A percentile compares a stretch with the other conserved stretches of the same genome.
These are phyloP conservation scores for Backusella mclennaniae DNA, from an alignment of 192 early-diverging fungal genomes.

Conservation along the genomic window DNA sequence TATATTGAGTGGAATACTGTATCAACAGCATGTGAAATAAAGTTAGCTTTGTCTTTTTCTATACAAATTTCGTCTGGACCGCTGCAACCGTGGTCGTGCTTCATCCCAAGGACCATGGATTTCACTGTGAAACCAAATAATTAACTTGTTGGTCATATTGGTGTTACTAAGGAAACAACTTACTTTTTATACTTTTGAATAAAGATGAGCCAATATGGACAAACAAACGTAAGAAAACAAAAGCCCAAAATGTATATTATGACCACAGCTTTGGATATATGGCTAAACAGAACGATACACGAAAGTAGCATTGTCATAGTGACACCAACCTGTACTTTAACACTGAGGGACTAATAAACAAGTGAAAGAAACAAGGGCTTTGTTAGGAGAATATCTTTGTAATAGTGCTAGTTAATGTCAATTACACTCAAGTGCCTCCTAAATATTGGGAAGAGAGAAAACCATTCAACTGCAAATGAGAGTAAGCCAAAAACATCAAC, in stretches of 20 bases:
- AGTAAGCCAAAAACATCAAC: slow-evolving; percentile 87
- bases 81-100: slow-evolving; percentile 73
- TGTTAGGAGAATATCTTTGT: neutral
- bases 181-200: slow-evolving; percentile 97
- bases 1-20: neutral
- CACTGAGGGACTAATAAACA: slow-evolving; percentile 5
- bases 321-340: slow-evolving; percentile 43
- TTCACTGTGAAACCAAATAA: slow-evolving; percentile 55
- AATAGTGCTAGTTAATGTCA: neutral
- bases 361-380: neutral
- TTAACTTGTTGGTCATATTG: slow-evolving; percentile 10
- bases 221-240: slow-evolving; percentile 80
- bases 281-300: slow-evolving; percentile 62
- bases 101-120: slow-evolving; percentile 99
- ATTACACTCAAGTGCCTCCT: slow-evolving; percentile 72
- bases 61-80: slow-evolving; percentile 24
- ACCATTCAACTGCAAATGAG: slow-evolving; percentile 86
- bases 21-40: neutral
- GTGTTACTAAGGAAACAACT: slow-evolving; percentile 15
- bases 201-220: slow-evolving; percentile 89
- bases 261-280: slow-evolving; percentile 67
- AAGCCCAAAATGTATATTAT: slow-evolving; percentile 66
- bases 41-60: slow-evolving; percentile 13
- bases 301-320: slow-evolving; percentile 60
- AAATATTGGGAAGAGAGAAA: slow-evolving; percentile 94